phyloP scores from a whole-genome alignment of 495 filamentous ascomycete species.

The Talaromyces nanjingensis region DNA sequence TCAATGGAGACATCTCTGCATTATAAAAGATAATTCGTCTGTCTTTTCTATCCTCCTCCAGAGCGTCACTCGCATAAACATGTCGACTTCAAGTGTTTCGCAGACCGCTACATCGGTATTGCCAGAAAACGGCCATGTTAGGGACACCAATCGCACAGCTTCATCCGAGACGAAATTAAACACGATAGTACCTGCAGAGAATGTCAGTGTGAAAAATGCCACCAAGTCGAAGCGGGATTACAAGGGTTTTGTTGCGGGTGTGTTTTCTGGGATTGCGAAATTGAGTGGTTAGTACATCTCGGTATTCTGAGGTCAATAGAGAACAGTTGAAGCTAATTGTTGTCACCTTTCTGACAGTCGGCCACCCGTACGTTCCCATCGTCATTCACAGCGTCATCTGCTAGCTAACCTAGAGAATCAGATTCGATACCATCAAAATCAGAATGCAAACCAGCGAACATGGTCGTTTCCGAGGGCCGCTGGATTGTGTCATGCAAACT shows the following conservation, averaged over 20 bases:
- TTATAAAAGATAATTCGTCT: background rate
- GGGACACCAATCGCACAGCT: background rate
- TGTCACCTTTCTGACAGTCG: conserved; percentile 34
- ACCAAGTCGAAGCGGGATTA: conserved; percentile 45
- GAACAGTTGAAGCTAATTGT: background rate
- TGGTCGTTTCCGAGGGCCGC: conserved; percentile 71
- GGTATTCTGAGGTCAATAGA: background rate
- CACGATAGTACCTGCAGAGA: background rate
- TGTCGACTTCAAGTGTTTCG: background rate
- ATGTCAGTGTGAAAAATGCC: background rate
- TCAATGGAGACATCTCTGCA: background rate
- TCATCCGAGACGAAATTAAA: background rate
- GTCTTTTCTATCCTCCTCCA: background rate
- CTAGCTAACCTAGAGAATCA: conserved; percentile 13
- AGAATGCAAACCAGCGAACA: conserved; percentile 81
- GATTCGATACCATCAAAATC: conserved; percentile 95
- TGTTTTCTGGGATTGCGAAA: conserved; percentile 92
- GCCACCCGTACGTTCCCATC: conserved; percentile 51
- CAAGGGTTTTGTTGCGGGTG: conserved; percentile 89
- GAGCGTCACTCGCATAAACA: background rate
- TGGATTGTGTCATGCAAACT: conserved; percentile 80
- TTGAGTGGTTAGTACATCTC: conserved; percentile 56
- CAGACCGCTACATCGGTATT: conserved; percentile 5
- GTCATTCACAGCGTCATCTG: conserved; percentile 18
- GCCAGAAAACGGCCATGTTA: conserved; percentile 28